A percentile compares a stretch with the other conserved stretches of the same genome.
These are phyloP conservation scores for Aspergillus sp. DNA, from an alignment of 2,329 filamentous ascomycete genomes.

Conservation along the genomic window DNA sequence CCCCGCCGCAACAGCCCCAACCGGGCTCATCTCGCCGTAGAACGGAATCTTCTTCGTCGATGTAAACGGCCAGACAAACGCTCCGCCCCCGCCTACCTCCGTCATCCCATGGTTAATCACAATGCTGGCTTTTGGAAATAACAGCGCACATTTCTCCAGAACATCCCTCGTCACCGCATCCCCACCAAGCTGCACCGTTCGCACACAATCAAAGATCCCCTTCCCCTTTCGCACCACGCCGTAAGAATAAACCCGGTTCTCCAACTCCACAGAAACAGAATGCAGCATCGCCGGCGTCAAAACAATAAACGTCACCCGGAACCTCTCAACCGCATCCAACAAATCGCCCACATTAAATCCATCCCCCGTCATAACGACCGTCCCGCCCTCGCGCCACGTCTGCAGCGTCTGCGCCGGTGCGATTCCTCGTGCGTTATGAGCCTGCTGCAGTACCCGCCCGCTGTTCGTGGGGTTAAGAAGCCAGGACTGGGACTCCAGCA, in stretches of 20 bases:
- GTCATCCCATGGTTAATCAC: conserved; percentile 3
- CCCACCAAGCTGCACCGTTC: neutral
- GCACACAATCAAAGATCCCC: neutral
- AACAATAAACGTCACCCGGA: neutral
- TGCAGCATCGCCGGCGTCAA: conserved; percentile 1
- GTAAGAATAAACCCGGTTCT: neutral
- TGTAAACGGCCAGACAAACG: neutral
- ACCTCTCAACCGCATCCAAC: neutral
- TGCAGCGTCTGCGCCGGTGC: conserved; percentile 3
- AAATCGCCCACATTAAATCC: neutral
- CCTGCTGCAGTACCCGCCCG: neutral
- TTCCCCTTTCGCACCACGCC: neutral
- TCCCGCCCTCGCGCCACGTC: neutral
- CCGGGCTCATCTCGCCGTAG: neutral
- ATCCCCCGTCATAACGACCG: neutral
- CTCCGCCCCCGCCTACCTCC: neutral
- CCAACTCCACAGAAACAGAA: neutral
- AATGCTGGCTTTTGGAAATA: neutral
- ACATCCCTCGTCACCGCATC: conserved; percentile 1
- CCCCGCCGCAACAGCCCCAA: neutral
- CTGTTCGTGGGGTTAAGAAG: neutral
- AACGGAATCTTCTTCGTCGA: neutral
- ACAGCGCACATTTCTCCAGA: neutral
- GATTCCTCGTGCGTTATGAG: neutral
- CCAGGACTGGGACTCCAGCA: conserved; percentile 2